Base-by-base conservation (phyloP, 2,329 filamentous ascomycete genomes). In the Eurotiales sp. region DNA sequence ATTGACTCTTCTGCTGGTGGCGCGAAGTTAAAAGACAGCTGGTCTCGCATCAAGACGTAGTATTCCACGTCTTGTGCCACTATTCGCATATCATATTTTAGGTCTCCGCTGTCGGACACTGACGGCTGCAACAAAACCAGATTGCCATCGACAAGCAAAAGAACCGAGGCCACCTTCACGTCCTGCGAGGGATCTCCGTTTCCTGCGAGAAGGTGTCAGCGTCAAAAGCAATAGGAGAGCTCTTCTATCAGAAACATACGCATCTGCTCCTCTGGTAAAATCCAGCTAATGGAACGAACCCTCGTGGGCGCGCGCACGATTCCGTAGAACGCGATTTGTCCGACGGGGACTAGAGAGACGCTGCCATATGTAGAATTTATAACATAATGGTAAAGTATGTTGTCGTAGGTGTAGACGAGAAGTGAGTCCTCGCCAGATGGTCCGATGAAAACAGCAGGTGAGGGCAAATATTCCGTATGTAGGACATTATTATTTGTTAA, bases 81-180 rank as follows among this genome's bases (percentile, higher is more conserved):
- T 53, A 97, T 87, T 8, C 91, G 87, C 93, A 99, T 99, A 64
- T 97, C 92, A 64, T 99, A 99, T 73, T 96, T 97, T 46, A 96
- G 78, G 59, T 90, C 87, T 4, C 88, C 88, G 39, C 87, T 82
- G 44, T 88, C 87, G 46, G 88, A 91, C 4, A 89, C 77, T 0
- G 90, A 91, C 1, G 93, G 92, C 58, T 95, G 90, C 44, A 99
- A 78, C 32, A 97, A 75, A 10, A 97, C 93, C 17, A 99, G 81
- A 67, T 99, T 99, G 25, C 92, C 93, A 64, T 99, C 93, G 2
- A 99, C 91, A n/a, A 99, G 78, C 63, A 99, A 96, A 12, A 99
- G 74, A 11, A 99, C 91, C 0, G 90, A 95, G 7, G 93, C 93
- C 50, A 92, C 87, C 11, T 90, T 86, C 8, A 99, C 93, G 67